Conservation (phyloP, 139 green algal genomes). For the Astrephomene gubernaculifera region DNA sequence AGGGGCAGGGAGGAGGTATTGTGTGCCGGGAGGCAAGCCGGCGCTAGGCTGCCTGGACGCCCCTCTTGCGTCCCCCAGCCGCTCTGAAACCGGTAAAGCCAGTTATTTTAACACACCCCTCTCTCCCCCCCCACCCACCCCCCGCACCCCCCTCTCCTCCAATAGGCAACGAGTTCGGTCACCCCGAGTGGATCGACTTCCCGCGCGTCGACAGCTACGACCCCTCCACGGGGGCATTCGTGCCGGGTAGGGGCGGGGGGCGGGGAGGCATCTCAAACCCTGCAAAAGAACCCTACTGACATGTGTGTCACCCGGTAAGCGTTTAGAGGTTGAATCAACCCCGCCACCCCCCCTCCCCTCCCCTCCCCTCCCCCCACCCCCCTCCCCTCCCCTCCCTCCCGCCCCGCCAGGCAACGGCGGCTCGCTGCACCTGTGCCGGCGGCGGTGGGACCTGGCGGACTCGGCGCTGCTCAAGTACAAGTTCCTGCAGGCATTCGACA, state of each 20-base stretch:
- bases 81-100: neutral
- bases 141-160: neutral
- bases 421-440: conserved; percentile 94
- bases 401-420: conserved; percentile 89
- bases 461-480: conserved; percentile 92
- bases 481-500: conserved; percentile 63
- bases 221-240: conserved; percentile 86
- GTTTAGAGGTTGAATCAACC: too few relatives aligned
- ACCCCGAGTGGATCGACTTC: conserved; percentile 99
- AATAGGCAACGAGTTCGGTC: conserved; percentile 92
- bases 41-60: neutral
- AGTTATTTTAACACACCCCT: neutral
- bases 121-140: neutral
- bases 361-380: too few relatives aligned
- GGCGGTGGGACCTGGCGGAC: conserved; percentile 95
- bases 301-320: too few relatives aligned
- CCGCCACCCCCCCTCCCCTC: too few relatives aligned
- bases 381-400: neutral
- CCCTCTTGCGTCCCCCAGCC: neutral
- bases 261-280: too few relatives aligned
- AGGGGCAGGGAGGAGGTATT: neutral
- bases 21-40: neutral
- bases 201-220: conserved; percentile 92
- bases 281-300: too few relatives aligned
- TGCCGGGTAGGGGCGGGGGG: too few relatives aligned